These are phyloP conservation scores for Meripilus lineatus DNA, from an alignment of 1,284 basidiomycete species.

Conservation along the genomic window DNA sequence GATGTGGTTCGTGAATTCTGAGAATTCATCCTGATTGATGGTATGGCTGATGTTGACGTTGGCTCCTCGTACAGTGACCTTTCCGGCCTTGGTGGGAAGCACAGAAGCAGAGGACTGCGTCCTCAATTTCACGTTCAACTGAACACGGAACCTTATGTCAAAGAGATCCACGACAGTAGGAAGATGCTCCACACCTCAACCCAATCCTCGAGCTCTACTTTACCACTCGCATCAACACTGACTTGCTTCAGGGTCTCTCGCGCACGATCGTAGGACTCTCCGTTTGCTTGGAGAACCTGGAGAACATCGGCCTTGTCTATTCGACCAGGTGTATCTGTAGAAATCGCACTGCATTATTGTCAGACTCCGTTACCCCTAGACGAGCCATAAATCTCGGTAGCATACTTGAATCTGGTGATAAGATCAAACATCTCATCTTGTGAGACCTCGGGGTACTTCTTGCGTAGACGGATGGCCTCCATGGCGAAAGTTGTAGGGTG, in stretches of 20 bases:
- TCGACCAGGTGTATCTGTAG: slow-evolving; percentile 82
- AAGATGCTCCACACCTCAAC: slow-evolving; percentile 66
- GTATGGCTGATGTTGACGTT: slow-evolving; percentile 97
- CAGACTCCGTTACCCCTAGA: no score
- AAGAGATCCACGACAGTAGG: slow-evolving; percentile 1
- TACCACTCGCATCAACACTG: slow-evolving; percentile 90
- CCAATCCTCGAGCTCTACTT: slow-evolving; percentile 97
- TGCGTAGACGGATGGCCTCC: slow-evolving; percentile 87
- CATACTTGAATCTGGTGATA: slow-evolving; percentile 90
- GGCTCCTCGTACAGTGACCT: slow-evolving; percentile 92
- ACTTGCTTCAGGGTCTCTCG: slow-evolving; percentile 93
- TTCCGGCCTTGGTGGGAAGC: slow-evolving; percentile 76
- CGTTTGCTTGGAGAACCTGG: slow-evolving; percentile 69
- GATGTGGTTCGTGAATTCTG: slow-evolving; percentile 97
- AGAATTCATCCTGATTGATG: slow-evolving; percentile 95
- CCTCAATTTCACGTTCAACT: slow-evolving; percentile 83
- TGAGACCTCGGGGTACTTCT: slow-evolving; percentile 90
- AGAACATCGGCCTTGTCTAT: slow-evolving; percentile 82
- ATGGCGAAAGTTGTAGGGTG: slow-evolving; percentile 35
- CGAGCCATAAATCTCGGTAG: slow-evolving; percentile 4
- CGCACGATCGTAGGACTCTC: slow-evolving; percentile 89
- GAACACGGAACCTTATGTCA: slow-evolving; percentile 4
- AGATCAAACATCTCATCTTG: slow-evolving; percentile 92
- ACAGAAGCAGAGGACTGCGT: slow-evolving; percentile 48
- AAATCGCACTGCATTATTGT: slow-evolving; percentile 69